These are phyloP conservation scores for Alternaria postmessia DNA, from an alignment of 2,329 filamentous ascomycete genomes.

Conservation along the genomic window DNA sequence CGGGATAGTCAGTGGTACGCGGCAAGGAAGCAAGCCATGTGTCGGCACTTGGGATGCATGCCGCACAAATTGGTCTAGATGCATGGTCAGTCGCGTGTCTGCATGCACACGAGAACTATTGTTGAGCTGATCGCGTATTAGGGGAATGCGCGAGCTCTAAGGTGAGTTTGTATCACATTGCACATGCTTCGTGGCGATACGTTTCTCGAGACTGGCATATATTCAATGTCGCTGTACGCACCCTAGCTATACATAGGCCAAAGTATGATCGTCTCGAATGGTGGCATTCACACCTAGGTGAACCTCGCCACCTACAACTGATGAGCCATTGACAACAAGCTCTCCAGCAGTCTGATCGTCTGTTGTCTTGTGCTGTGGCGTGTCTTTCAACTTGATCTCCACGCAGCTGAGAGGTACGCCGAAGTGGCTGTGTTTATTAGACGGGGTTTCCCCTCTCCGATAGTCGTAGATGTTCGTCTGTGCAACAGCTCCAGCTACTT, in stretches of 20 bases:
- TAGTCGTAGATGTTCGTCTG: slow-evolving; percentile 93
- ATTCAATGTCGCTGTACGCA: background rate
- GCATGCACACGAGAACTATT: background rate
- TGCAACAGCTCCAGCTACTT: slow-evolving; percentile 86
- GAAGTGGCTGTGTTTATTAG: slow-evolving; percentile 69
- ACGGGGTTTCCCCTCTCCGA: slow-evolving; percentile 59
- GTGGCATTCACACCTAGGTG: slow-evolving; percentile 69
- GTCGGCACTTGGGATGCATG: background rate
- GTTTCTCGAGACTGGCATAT: background rate
- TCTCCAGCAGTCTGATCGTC: slow-evolving; percentile 63
- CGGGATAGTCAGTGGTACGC: background rate
- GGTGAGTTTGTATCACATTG: background rate
- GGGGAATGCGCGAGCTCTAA: background rate
- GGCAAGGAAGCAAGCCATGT: background rate
- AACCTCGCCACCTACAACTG: slow-evolving; percentile 73
- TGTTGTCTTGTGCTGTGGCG: slow-evolving; percentile 66
- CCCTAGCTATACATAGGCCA: slow-evolving; percentile 60
- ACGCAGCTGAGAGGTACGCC: slow-evolving; percentile 81
- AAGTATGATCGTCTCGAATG: slow-evolving; percentile 76
- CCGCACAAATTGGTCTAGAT: background rate
- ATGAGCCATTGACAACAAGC: slow-evolving; percentile 76
- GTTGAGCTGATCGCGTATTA: background rate
- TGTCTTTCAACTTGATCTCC: slow-evolving; percentile 78
- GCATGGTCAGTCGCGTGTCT: background rate
- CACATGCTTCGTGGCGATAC: background rate